Conservation (phyloP, 257 asterid species). For the Gentiana straminea region DNA sequence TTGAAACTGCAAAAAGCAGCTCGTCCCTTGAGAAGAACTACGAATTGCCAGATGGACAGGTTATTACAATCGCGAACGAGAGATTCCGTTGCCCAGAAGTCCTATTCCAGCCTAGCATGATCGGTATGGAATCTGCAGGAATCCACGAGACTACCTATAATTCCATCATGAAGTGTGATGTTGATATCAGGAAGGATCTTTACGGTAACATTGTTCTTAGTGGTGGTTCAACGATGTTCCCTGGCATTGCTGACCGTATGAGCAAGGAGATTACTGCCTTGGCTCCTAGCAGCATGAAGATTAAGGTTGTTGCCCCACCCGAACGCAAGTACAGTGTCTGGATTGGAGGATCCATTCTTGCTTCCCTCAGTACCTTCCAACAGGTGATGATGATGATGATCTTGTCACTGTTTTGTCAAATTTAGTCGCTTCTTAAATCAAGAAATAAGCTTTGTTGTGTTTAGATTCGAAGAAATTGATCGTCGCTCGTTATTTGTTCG, state of each 20-base stretch:
- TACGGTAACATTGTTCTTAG: conserved; percentile 44
- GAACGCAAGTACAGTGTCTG: conserved; percentile 49
- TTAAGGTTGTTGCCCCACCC: conserved; percentile 47
- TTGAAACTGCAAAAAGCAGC: conserved; percentile 34
- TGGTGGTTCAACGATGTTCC: conserved; percentile 46
- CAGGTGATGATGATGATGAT: conserved; percentile 16
- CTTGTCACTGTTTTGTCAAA: not conserved
- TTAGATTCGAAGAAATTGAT: not conserved
- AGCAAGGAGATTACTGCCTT: conserved; percentile 43
- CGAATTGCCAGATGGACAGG: conserved; percentile 46
- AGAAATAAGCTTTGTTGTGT: not conserved
- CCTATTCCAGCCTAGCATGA: conserved; percentile 39
- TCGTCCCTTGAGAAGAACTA: conserved; percentile 43
- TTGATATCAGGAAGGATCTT: conserved; percentile 44
- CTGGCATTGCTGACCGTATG: conserved; percentile 47
- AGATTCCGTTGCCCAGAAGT: conserved; percentile 46
- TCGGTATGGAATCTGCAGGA: conserved; percentile 47
- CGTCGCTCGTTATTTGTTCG: not conserved
- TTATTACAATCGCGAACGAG: conserved; percentile 38
- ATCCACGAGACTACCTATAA: conserved; percentile 43
- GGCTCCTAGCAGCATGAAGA: conserved; percentile 49
- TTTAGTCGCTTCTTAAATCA: not conserved
- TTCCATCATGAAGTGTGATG: conserved; percentile 45
- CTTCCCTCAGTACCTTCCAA: conserved; percentile 46
- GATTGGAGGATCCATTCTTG: conserved; percentile 47